These are phyloP conservation scores for Ganoderma resinaceum DNA, from an alignment of 1,284 basidiomycete genomes.

Conservation along the genomic window DNA sequence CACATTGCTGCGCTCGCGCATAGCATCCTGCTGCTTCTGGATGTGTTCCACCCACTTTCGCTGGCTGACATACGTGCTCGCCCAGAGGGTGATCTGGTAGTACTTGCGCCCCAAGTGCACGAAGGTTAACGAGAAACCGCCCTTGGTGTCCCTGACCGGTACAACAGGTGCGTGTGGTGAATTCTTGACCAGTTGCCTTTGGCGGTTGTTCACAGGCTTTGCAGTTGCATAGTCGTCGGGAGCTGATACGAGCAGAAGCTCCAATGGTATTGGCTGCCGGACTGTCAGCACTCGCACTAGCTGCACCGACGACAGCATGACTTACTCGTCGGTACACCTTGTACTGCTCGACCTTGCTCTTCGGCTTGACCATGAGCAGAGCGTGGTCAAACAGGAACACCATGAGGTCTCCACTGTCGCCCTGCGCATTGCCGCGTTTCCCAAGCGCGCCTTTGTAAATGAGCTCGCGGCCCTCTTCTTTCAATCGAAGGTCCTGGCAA, in stretches of 20 bases:
- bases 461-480: slow-evolving; percentile 89
- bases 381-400: slow-evolving; percentile 99
- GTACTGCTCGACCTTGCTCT: slow-evolving; percentile 91
- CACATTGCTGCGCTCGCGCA: slow-evolving; percentile 86
- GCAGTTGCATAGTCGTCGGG: slow-evolving; percentile 66
- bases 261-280: slow-evolving; percentile 90
- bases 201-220: slow-evolving; percentile 35
- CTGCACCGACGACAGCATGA: slow-evolving; percentile 19
- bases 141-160: slow-evolving; percentile 71
- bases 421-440: slow-evolving; percentile 81
- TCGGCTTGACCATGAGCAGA: slow-evolving; percentile 94
- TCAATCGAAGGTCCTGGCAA: slow-evolving; percentile 81
- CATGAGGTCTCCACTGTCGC: slow-evolving; percentile 88
- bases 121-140: slow-evolving; percentile 93
- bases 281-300: slow-evolving; percentile 10
- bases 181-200: slow-evolving; percentile 41
- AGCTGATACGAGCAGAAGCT: slow-evolving; percentile 87
- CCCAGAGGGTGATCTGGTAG: slow-evolving; percentile 94
- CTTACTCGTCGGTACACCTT: slow-evolving; percentile 93
- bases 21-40: slow-evolving; percentile 85
- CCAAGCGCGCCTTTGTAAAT: slow-evolving; percentile 95
- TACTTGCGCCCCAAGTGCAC: slow-evolving; percentile 93
- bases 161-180: slow-evolving; percentile 45
- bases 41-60: slow-evolving; percentile 97
- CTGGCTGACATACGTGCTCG: slow-evolving; percentile 84